phyloP scores from a whole-genome alignment of 2,329 filamentous ascomycete genomes.

The Aspergillus ustus region DNA sequence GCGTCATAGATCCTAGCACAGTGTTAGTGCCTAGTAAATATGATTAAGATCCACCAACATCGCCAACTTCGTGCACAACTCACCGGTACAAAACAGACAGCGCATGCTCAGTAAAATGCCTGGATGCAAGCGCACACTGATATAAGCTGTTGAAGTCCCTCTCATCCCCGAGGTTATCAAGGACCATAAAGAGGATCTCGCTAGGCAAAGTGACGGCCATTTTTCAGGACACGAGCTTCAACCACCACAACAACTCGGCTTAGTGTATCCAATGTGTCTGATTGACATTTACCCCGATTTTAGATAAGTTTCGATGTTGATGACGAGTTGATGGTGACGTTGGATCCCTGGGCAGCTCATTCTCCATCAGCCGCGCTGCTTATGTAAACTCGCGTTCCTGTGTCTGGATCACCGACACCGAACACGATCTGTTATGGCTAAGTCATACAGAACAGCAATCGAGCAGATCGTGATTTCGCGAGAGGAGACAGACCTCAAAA shows the following conservation, averaged over 20 bases:
- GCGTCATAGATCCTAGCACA: constrained; percentile 52
- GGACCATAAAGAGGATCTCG: constrained; percentile 34
- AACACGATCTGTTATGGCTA: neutral
- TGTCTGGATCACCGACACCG: neutral
- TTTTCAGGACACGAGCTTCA: constrained; percentile 9
- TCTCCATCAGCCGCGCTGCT: constrained; percentile 14
- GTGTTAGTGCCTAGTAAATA: constrained; percentile 4
- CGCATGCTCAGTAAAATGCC: constrained; percentile 28
- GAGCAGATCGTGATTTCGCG: neutral
- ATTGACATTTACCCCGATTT: neutral
- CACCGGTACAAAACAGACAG: constrained; percentile 32
- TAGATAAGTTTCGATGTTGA: neutral
- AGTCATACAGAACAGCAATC: neutral
- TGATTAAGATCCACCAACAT: constrained; percentile 1
- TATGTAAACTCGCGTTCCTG: constrained; percentile 28
- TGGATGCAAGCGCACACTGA: constrained; percentile 34
- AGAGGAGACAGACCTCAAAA: too few species aligned
- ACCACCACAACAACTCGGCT: neutral
- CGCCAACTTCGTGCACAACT: constrained; percentile 3
- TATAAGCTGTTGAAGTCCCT: constrained; percentile 33
- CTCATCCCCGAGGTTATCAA: constrained; percentile 31
- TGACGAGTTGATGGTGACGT: neutral
- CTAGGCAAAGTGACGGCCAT: constrained; percentile 28
- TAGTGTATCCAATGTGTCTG: neutral
- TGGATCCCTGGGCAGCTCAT: neutral